A percentile compares a stretch with the other conserved stretches of the same genome.
Conservation (phyloP, 2,329 filamentous ascomycete species). For the Aspergillus ruber region DNA sequence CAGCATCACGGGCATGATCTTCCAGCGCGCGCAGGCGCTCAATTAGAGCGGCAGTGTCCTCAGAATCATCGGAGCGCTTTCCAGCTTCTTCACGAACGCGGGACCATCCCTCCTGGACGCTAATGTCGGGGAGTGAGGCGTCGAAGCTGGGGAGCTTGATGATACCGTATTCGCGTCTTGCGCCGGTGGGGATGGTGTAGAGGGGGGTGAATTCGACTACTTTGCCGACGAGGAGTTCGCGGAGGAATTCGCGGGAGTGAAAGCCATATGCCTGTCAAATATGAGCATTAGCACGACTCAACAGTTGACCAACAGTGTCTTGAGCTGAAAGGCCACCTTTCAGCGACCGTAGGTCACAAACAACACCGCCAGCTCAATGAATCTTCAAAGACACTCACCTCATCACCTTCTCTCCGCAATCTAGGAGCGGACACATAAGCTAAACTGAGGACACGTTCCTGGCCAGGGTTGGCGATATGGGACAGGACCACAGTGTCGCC, state of each 20-base stretch:
- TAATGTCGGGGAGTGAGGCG: conserved; percentile 73
- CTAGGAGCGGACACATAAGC: conserved; percentile 89
- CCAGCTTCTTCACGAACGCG: conserved; percentile 93
- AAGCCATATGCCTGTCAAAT: conserved; percentile 66
- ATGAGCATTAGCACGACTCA: neutral
- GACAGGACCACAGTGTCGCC: conserved; percentile 85
- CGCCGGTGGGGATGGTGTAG: conserved; percentile 75
- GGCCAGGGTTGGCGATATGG: conserved; percentile 70
- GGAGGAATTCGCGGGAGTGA: conserved; percentile 87
- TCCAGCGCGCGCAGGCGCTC: conserved; percentile 74
- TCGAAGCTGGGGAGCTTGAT: conserved; percentile 62
- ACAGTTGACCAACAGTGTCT: neutral
- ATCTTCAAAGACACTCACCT: conserved; percentile 43
- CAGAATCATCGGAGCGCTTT: conserved; percentile 72
- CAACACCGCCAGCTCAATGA: neutral
- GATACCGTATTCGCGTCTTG: conserved; percentile 80
- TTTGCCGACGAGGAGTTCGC: conserved; percentile 78
- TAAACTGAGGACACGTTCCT: conserved; percentile 81
- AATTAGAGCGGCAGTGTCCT: conserved; percentile 63
- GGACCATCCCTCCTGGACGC: conserved; percentile 82
- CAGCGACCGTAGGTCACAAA: neutral
- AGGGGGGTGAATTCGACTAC: conserved; percentile 75
- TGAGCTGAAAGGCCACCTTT: neutral
- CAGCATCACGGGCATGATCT: conserved; percentile 67
- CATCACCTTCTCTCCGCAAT: conserved; percentile 80